Evolutionary conservation across 352 stramenopile genomes (phyloP), one percentile per base, ranked within the genome.

Genomic region (Pseudoperonospora humuli): DNA sequence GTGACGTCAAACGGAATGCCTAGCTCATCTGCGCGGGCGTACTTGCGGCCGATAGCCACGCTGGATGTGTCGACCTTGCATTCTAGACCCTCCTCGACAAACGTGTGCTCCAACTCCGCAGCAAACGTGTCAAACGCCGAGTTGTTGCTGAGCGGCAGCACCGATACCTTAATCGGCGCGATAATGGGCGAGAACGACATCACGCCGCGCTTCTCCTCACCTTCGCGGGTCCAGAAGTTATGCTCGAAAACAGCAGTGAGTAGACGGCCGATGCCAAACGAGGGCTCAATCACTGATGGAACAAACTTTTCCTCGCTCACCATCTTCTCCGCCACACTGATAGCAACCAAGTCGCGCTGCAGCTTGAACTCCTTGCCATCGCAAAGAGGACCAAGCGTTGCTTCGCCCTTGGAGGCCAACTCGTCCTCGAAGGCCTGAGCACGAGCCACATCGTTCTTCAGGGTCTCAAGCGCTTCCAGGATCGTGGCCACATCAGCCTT

Each of bases 221-320:
- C 84, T 52, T 98, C 89, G 45, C 96, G 80, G 44, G 93, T 76
- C 50, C 93, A 98, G 60, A 99, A 99, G 42, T 89, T 97, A 81
- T 99, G 96, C 69, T 99, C 96, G 40, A 99, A 89, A 14, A 99
- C 71, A 13, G 95, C 95, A 50, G 98, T 98, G 24, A 99, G 67
- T 48, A 99, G 89, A 44, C 96, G 93, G 39, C 96, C 96, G 47
- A 99, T 98, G 46, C 97, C 97, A 62, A 99, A 99, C 19, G 95
- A 99, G 17, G 96, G 96, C 73, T 99, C 96, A 59, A 99, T 98
- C 25, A 99, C 96, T 54, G 84, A 98, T 35, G 96, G 96, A 54
- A 96, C 97, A 58, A 97, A 99, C 70, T 99, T 98, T 53, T 97
- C 81, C 59, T 98, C 90, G 47, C 94, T 88, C 39, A 99, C 87